Evolutionary conservation across 108 stramenopile species (phyloP), one percentile per base, ranked within the genome.

Genomic region (Nannochloropsis salina): DNA sequence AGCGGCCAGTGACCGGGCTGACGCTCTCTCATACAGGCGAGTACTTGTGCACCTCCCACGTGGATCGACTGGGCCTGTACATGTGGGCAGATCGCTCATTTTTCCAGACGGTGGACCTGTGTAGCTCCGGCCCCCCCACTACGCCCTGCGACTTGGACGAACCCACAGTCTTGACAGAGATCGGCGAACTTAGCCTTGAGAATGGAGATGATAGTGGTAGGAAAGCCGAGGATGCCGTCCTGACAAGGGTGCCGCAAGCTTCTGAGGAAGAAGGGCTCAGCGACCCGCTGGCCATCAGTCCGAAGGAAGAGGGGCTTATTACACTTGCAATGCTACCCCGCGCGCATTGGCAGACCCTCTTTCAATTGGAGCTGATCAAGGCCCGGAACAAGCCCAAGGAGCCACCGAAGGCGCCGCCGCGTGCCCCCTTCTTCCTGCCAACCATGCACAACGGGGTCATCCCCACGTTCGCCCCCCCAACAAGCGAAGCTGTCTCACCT

Each of bases 381-480:
- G 93, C 93, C 84, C 86, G 97, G 41, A 98, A 96, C 91, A 96
- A 96, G 90, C 98, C 98, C 10, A 94, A 90, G 43, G 95, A 95
- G 88, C 92, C 98, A 9, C 96, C 95, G 5, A 92, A 97, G 90
- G 85, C 86, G 87, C 96, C 97, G 20, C 95, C 94, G 80, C 84
- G 91, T 41, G 98, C 98, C 41, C 98, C 98, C 45, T 99, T 98
- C 91, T 99, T 99, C 86, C 91, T 99, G 79, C 96, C 97, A 87
- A 97, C 94, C 91, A 88, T 86, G 83, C 89, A 84, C 85, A 12
- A 45, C 9, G 89, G 44, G 11, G 90, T 74, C 20, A 74, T n/a
- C n/a, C 61, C 61, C 4, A 74, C 61, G n/a, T 74, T 74, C n/a
- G 61, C 61, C n/a, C 61, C 61, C 3, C 61, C 61, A n/a, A 15